phyloP scores from a whole-genome alignment of 306 rosid genomes.

The Abrus precatorius region DNA sequence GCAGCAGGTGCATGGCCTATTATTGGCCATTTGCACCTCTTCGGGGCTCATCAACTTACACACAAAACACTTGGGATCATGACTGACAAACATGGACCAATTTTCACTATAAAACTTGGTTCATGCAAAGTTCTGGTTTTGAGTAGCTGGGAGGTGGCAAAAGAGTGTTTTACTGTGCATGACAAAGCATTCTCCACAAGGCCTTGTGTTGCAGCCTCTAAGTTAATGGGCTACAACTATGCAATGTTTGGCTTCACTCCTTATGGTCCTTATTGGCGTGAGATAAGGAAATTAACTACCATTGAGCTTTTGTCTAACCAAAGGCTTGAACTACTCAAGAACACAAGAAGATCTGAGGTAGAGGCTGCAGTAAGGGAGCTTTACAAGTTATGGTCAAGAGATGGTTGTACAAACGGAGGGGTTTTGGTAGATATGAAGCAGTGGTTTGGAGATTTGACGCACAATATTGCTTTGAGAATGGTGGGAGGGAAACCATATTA shows the following conservation, averaged over 20 bases:
- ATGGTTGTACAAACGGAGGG: conserved; percentile 32
- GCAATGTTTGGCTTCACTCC: conserved; percentile 57
- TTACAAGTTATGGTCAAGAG: conserved; percentile 3
- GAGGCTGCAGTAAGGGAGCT: conserved; percentile 49
- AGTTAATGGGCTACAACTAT: conserved; percentile 46
- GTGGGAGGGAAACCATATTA: conserved; percentile 57
- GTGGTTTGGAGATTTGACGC: conserved; percentile 63
- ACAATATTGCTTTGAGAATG: conserved; percentile 52
- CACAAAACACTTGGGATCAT: conserved; percentile 52
- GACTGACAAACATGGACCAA: conserved; percentile 57
- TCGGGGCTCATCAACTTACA: conserved; percentile 35
- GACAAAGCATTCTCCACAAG: conserved; percentile 56
- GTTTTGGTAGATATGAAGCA: conserved; percentile 63
- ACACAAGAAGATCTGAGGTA: conserved; percentile 41
- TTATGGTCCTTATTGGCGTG: conserved; percentile 57
- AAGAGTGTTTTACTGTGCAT: conserved; percentile 54
- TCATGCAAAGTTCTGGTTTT: conserved; percentile 49
- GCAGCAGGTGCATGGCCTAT: conserved; percentile 58
- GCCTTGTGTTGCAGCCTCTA: conserved; percentile 53
- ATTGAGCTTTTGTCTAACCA: conserved; percentile 52
- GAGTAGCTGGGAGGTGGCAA: conserved; percentile 53
- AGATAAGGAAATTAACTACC: conserved; percentile 44
- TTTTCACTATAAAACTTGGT: conserved; percentile 50
- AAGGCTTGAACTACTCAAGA: conserved; percentile 52
- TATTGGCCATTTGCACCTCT: conserved; percentile 56